Evolutionary conservation across 1,284 basidiomycete species (phyloP).

Genomic region (Apiotrichum laibachii): DNA sequence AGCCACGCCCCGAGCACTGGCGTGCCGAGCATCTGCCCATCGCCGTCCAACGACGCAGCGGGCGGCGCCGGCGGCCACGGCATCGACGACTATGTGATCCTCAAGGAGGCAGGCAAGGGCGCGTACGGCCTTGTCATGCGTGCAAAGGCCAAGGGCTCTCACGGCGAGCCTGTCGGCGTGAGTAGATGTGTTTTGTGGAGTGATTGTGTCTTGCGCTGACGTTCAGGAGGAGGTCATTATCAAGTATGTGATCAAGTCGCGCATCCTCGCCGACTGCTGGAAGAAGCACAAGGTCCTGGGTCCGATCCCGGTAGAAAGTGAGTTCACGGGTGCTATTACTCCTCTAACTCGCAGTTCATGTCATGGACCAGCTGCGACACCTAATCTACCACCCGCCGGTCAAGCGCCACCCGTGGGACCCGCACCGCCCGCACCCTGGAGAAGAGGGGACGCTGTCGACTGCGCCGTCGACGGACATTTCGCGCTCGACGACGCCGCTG

Average conservation of each 20-base stretch:
- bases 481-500: conserved; percentile 14
- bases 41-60: conserved; percentile 42
- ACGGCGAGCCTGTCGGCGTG: conserved; percentile 73
- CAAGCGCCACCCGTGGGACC: conserved; percentile 70
- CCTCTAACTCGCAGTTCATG: conserved; percentile 61
- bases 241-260: conserved; percentile 97
- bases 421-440: conserved; percentile 39
- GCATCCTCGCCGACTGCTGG: conserved; percentile 98
- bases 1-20: conserved; percentile 45
- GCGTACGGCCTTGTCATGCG: conserved; percentile 95
- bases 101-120: conserved; percentile 87
- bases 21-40: conserved; percentile 43
- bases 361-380: conserved; percentile 79
- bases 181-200: conserved; percentile 44
- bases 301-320: conserved; percentile 92
- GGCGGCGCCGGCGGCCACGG: conserved; percentile 49
- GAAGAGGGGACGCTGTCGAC: background rate
- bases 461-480: too few species aligned
- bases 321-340: conserved; percentile 25
- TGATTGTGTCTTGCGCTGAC: background rate
- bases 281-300: conserved; percentile 92
- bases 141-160: conserved; percentile 70
- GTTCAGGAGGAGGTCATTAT: conserved; percentile 67
- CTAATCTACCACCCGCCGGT: conserved; percentile 71
- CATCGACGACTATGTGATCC: conserved; percentile 60